Evolutionary conservation across 2,329 filamentous ascomycete species (phyloP), one percentile per base, ranked within the genome.

Genomic region (Penicillium rolfsii): DNA sequence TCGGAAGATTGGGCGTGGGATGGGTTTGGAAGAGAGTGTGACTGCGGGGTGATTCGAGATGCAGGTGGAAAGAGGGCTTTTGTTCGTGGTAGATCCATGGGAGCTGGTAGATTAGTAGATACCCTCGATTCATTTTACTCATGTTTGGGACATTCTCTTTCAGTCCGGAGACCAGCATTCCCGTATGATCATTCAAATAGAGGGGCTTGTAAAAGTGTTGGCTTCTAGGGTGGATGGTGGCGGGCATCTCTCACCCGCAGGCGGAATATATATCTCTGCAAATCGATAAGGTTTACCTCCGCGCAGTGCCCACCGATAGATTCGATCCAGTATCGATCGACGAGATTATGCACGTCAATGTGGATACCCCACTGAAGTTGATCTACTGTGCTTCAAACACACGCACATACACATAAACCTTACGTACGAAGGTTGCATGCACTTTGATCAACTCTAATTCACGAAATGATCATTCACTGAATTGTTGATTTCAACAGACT

Each of bases 1-100:
- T 40, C 73, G 75, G 26, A 82, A 82, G 68, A 79, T 81, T 28
- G 77, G 75, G 1, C 72, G 67, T 55, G 80, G 80, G 1, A 80
- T 82, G 79, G 79, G 79, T 1, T 67, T 82, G 57, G 75, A 78
- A 48, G 71, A 70, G 57, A 26, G 22, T 19, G 50, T 53, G 14
- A n/a, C 35, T 53, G 50, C 16, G 5, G 35, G 16, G 14, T 53
- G 50, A 43, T 36, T 35, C 5, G 7, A 19, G 19, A 38, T 36
- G 8, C 4, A 14, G 12, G 8, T n/a, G 33, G 49, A n/a, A 22
- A 8, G 12, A 14, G 49, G 33, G 49, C 12, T 22, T 22, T 12
- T 46, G 5, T 28, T 28, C 24, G 24, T 28, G 43, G 12, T 46
- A 28, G 24, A 28, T 46, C 19, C 19, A 22, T 22, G 19, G 43